Percentiles rank a stretch among this genome's conserved stretches.
phyloP scores from a whole-genome alignment of 192 early-diverging fungal species.

The Mortierella claussenii region DNA sequence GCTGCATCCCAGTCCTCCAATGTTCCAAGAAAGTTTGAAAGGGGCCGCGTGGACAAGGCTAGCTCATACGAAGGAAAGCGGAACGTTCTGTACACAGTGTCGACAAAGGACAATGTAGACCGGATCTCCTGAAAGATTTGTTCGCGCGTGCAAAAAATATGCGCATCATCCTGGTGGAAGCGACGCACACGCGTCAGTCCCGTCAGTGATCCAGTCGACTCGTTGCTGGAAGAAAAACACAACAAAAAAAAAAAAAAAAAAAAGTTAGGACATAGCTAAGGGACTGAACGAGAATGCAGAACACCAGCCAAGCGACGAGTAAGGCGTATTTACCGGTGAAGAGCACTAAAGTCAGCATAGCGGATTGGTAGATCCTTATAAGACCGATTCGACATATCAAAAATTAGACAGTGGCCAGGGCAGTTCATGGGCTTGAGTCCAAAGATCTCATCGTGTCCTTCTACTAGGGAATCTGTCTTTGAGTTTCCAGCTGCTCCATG shows the following conservation, averaged over 20 bases:
- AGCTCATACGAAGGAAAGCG: constrained; percentile 82
- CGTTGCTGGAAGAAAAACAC: constrained; percentile 81
- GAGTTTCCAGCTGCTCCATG: neutral
- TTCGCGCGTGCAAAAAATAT: constrained; percentile 89
- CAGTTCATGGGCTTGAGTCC: constrained; percentile 99
- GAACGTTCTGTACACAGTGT: constrained; percentile 82
- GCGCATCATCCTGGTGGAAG: constrained; percentile 98
- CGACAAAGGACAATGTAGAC: constrained; percentile 79
- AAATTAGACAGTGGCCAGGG: constrained; percentile 94
- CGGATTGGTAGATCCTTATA: constrained; percentile 92
- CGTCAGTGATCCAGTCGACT: constrained; percentile 87
- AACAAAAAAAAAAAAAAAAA: neutral
- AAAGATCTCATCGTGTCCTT: constrained; percentile 66
- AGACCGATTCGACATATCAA: constrained; percentile 81
- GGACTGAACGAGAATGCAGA: neutral
- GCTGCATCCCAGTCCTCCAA: constrained; percentile 82
- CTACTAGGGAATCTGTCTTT: neutral
- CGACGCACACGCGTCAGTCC: constrained; percentile 92
- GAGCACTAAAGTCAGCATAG: constrained; percentile 91
- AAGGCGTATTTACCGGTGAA: constrained; percentile 76
- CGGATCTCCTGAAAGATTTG: constrained; percentile 87
- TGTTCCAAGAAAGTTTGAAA: constrained; percentile 76
- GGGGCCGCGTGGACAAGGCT: constrained; percentile 84
- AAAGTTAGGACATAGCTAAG: neutral
- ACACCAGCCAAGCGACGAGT: neutral